phyloP scores from a whole-genome alignment of 1,139 yeast genomes.

The Wickerhamiella infanticola region DNA sequence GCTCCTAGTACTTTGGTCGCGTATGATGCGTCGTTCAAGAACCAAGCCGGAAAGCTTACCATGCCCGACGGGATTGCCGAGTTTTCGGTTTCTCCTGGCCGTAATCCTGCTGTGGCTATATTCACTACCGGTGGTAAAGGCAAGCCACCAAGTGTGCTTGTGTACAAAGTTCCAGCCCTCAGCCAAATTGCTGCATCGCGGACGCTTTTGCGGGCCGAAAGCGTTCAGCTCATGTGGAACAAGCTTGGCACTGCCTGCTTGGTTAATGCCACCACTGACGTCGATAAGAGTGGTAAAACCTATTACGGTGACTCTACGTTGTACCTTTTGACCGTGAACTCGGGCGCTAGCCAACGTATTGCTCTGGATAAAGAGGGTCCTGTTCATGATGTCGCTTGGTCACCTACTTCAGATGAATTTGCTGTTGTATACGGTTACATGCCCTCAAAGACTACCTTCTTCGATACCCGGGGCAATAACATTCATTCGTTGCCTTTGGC shows the following conservation, averaged over 20 bases:
- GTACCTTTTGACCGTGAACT: slow-evolving; percentile 76
- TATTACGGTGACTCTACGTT: slow-evolving; percentile 95
- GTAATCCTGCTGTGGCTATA: slow-evolving; percentile 80
- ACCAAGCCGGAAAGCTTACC: slow-evolving; percentile 47
- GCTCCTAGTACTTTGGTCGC: slow-evolving; percentile 46
- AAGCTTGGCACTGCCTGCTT: slow-evolving; percentile 83
- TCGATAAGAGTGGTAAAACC: slow-evolving; percentile 83
- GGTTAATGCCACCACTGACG: slow-evolving; percentile 91
- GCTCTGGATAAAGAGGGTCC: slow-evolving; percentile 87
- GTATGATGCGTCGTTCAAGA: slow-evolving; percentile 43
- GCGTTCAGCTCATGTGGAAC: slow-evolving; percentile 88
- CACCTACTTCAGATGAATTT: slow-evolving; percentile 90
- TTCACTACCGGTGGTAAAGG: slow-evolving; percentile 67
- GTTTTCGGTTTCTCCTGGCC: slow-evolving; percentile 71
- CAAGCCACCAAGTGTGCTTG: slow-evolving; percentile 76
- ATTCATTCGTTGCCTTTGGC: slow-evolving; percentile 74
- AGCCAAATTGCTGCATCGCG: slow-evolving; percentile 72
- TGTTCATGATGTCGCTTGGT: slow-evolving; percentile 94
- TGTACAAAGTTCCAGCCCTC: slow-evolving; percentile 60
- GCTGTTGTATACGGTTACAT: slow-evolving; percentile 94
- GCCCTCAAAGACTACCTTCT: slow-evolving; percentile 94
- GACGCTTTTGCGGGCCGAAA: slow-evolving; percentile 89
- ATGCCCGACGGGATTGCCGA: slow-evolving; percentile 42
- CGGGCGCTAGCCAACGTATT: slow-evolving; percentile 58
- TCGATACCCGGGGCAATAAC: slow-evolving; percentile 84